Conservation (phyloP, 208 protist genomes). For the Leishmania braziliensis region DNA sequence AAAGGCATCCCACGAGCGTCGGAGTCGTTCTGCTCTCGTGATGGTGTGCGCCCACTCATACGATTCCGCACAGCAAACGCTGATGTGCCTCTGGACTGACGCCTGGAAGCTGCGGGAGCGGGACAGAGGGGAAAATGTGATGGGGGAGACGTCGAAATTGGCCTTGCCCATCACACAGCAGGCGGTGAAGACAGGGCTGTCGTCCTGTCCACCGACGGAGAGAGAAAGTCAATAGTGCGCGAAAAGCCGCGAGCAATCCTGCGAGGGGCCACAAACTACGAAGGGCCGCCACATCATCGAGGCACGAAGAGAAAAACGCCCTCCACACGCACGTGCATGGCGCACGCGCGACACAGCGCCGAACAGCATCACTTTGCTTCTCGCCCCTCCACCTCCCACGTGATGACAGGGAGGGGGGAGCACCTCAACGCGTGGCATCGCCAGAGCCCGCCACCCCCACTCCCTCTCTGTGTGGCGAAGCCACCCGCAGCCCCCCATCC, state of each 20-base stretch:
- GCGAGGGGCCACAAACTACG: background rate
- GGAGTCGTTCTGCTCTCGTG: background rate
- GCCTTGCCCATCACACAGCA: background rate
- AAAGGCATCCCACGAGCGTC: background rate
- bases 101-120: background rate
- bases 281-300: background rate
- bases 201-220: background rate
- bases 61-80: background rate
- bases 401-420: background rate
- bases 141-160: background rate
- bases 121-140: background rate
- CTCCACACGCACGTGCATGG: background rate
- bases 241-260: background rate
- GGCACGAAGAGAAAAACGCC: background rate
- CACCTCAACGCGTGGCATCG: background rate
- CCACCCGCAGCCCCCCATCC: background rate
- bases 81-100: background rate
- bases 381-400: background rate
- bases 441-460: background rate
- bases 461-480: background rate
- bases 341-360: background rate
- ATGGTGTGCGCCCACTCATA: background rate
- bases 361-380: background rate
- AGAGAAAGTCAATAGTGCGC: background rate
- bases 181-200: background rate